Evolutionary conservation across 768 basidiomycete genomes (phyloP).

Genomic region (Austroboletus eburneus): DNA sequence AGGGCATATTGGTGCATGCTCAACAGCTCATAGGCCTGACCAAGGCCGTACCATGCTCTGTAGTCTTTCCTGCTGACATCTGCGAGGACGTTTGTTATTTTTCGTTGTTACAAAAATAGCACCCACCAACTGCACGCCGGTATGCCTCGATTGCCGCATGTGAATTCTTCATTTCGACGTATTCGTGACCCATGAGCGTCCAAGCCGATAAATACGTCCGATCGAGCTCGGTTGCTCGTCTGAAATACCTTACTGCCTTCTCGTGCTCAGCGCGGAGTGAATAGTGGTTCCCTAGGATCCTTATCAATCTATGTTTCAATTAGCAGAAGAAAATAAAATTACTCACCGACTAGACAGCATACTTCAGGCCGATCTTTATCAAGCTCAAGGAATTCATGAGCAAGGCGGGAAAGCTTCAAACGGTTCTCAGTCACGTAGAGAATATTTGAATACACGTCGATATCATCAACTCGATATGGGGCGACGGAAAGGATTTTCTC

Average conservation of each 20-base stretch:
- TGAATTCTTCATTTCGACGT: constrained; percentile 98
- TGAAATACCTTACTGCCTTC: constrained; percentile 94
- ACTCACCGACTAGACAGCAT: constrained; percentile 89
- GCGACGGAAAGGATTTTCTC: constrained; percentile 76
- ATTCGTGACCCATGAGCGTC: constrained; percentile 99
- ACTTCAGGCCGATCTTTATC: constrained; percentile 96
- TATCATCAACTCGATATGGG: constrained; percentile 88
- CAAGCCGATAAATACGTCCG: constrained; percentile 94
- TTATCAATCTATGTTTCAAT: background rate
- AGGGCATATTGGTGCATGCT: constrained; percentile 97
- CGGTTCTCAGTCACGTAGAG: constrained; percentile 91
- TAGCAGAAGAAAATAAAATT: background rate
- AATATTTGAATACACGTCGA: constrained; percentile 96
- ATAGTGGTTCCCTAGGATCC: constrained; percentile 85
- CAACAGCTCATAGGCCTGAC: constrained; percentile 94
- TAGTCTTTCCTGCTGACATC: constrained; percentile 97
- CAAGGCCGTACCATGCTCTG: constrained; percentile 97
- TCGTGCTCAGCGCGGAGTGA: constrained; percentile 91
- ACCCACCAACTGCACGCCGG: constrained; percentile 87
- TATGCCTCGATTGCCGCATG: constrained; percentile 99
- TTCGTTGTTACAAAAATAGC: background rate
- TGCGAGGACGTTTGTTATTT: constrained; percentile 29
- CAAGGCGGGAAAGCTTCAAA: constrained; percentile 83
- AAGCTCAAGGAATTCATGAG: constrained; percentile 83
- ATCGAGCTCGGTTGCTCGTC: constrained; percentile 91